Percentiles rank a stretch among this genome's conserved stretches.
Evolutionary conservation across 2,329 filamentous ascomycete species (phyloP).

Genomic region (Aspergillus alliaceus): DNA sequence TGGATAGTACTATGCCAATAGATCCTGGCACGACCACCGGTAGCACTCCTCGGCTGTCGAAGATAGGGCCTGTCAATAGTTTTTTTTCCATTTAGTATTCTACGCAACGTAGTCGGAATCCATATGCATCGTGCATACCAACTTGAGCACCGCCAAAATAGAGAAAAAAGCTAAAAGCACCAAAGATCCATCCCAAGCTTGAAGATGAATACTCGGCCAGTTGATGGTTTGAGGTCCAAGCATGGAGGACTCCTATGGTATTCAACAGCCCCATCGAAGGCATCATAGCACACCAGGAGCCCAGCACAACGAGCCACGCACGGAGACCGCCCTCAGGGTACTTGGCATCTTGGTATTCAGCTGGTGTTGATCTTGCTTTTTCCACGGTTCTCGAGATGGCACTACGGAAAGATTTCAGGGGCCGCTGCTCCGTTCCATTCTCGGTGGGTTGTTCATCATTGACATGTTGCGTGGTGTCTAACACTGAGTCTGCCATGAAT

Average conservation of each 20-base stretch:
- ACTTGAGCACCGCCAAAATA: constrained; percentile 30
- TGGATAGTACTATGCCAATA: constrained; percentile 22
- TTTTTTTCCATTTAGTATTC: neutral
- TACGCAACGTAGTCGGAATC: neutral
- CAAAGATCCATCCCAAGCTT: constrained; percentile 44
- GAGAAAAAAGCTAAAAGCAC: constrained; percentile 39
- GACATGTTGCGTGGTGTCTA: neutral
- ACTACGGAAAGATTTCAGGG: no score
- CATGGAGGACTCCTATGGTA: constrained; percentile 39
- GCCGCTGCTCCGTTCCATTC: neutral
- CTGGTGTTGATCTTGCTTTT: neutral
- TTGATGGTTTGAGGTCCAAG: constrained; percentile 37
- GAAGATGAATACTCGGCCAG: constrained; percentile 31
- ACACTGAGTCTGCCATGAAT: neutral
- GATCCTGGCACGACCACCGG: constrained; percentile 30
- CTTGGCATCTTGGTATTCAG: neutral
- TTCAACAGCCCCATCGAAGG: constrained; percentile 43
- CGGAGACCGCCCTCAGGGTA: constrained; percentile 44
- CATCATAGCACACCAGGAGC: constrained; percentile 37
- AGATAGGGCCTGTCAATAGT: constrained; percentile 34
- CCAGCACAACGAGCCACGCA: constrained; percentile 46
- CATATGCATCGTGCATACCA: neutral
- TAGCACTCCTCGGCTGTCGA: constrained; percentile 36
- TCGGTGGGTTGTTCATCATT: neutral
- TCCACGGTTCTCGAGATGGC: neutral